Conservation (phyloP, 768 basidiomycete genomes). For the Termitomyces sp. region DNA sequence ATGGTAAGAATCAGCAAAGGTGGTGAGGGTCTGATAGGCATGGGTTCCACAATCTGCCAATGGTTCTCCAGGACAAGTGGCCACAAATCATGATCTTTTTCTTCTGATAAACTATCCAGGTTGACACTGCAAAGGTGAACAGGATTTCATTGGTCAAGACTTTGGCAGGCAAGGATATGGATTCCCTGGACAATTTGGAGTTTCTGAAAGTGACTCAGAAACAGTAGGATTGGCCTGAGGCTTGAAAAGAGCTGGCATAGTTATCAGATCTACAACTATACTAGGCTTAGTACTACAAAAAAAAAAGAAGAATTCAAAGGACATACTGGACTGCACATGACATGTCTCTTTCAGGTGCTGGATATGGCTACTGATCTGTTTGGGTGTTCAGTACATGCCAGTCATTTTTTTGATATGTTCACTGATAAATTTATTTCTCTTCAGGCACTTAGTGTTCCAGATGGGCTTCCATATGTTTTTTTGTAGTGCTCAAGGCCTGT, state of each 20-base stretch:
- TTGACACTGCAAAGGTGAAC: too few species aligned
- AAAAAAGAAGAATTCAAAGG: not conserved
- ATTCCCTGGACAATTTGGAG: conserved; percentile 16
- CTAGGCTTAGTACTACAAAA: not conserved
- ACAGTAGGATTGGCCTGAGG: conserved; percentile 6
- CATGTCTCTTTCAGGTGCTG: conserved; percentile 53
- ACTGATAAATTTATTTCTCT: conserved; percentile 59
- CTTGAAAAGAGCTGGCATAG: not conserved
- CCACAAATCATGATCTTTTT: too few species aligned
- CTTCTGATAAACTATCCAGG: too few species aligned
- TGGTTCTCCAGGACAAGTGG: too few species aligned
- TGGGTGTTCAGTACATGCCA: conserved; percentile 48
- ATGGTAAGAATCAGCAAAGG: not conserved
- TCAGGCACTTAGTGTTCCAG: conserved; percentile 46
- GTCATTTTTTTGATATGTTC: conserved; percentile 51
- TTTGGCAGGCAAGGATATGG: conserved; percentile 4
- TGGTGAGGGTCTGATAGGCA: not conserved
- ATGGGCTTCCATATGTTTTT: conserved; percentile 44
- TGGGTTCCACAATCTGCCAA: not conserved
- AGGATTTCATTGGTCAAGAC: not conserved
- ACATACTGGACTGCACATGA: conserved; percentile 25
- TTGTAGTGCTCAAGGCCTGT: conserved; percentile 47
- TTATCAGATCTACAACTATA: conserved; percentile 23
- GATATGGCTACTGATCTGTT: conserved; percentile 56
- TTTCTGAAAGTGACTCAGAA: not conserved